phyloP scores from a whole-genome alignment of 2,329 filamentous ascomycete genomes.

The Plenodomus biglobosus region DNA sequence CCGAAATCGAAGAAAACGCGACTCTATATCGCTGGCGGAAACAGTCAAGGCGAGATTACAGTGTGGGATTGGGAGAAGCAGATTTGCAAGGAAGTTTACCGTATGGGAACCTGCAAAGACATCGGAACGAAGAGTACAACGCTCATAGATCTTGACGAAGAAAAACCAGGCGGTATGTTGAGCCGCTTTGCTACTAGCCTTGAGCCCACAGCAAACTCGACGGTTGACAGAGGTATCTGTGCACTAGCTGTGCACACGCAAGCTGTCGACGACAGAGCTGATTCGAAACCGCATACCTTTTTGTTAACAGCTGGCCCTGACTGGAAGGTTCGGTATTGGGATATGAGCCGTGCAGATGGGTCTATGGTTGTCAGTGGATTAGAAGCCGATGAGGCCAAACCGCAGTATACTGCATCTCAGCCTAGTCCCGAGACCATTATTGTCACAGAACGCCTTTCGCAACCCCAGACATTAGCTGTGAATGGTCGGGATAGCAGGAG shows the following conservation, averaged over 20 bases:
- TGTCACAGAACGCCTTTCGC: conserved; percentile 41
- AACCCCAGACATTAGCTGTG: conserved; percentile 17
- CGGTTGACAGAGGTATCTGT: conserved; percentile 68
- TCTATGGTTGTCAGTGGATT: conserved; percentile 81
- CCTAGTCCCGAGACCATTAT: conserved; percentile 47
- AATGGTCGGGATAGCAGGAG: conserved; percentile 29
- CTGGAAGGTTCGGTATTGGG: conserved; percentile 92
- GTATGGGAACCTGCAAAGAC: conserved; percentile 53
- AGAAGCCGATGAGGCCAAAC: conserved; percentile 67
- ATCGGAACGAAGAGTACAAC: conserved; percentile 58
- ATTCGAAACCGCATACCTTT: conserved; percentile 71
- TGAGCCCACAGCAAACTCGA: conserved; percentile 50
- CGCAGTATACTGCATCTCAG: conserved; percentile 60
- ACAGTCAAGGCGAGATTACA: conserved; percentile 82
- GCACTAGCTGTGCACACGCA: conserved; percentile 74
- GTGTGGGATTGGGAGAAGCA: conserved; percentile 95
- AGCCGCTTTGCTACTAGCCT: conserved; percentile 77
- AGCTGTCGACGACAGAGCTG: conserved; percentile 67
- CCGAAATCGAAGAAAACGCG: conserved; percentile 72
- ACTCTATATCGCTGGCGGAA: conserved; percentile 87
- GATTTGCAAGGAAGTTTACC: conserved; percentile 85
- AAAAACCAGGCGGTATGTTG: conserved; percentile 81
- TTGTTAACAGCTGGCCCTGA: conserved; percentile 87
- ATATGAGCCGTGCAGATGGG: conserved; percentile 73
- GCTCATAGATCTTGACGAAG: conserved; percentile 86